Evolutionary conservation across 805 yeast species (phyloP), one percentile per base, ranked within the genome.

Genomic region (Debaryomyces hansenii): DNA sequence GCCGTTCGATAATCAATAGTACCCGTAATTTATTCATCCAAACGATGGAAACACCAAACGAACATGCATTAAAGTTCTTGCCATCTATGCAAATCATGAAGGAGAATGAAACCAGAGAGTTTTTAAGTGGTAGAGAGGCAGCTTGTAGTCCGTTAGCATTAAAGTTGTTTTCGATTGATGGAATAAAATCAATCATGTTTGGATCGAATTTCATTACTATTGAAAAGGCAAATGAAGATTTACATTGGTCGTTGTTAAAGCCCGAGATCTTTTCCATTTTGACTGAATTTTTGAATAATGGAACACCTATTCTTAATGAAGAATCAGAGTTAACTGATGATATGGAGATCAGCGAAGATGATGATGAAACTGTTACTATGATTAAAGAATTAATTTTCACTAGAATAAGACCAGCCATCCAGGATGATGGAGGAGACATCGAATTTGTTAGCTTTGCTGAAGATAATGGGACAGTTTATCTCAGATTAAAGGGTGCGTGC

Each of bases 401-500:
- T 1, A 74, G 87, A 58, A 84, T 84, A 41, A 75, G 86, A 60
- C 90, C 99, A 1, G 97, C 98, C 1, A 90, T 94, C 47, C 96
- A 90, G 70, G 99, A 94, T 59, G 99, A 94, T 60, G 99, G 99
- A 51, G 99, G 90, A 4, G 90, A 84, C 57, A 78, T 84, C 38
- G 87, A 83, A 55, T 84, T 83, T 64, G 81, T 84, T 29, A 69
- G 71, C 1, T 83, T 84, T 57, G 54, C 52, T 15, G 83, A 80
- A 50, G 75, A 75, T 6, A 59, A 70, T 2, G 90, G 90, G 7
- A 73, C 77, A 0, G 88, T 83, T 0, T 74, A 69, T 45, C 71
- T 84, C 55, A 77, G 77, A 60, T 70, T 84, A 43, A 77, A 77
- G 60, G 90, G 90, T 28, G 89, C 89, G 1, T 84, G 90, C 59